Conservation (phyloP, 208 protist species). For the Crithidia bombi region DNA sequence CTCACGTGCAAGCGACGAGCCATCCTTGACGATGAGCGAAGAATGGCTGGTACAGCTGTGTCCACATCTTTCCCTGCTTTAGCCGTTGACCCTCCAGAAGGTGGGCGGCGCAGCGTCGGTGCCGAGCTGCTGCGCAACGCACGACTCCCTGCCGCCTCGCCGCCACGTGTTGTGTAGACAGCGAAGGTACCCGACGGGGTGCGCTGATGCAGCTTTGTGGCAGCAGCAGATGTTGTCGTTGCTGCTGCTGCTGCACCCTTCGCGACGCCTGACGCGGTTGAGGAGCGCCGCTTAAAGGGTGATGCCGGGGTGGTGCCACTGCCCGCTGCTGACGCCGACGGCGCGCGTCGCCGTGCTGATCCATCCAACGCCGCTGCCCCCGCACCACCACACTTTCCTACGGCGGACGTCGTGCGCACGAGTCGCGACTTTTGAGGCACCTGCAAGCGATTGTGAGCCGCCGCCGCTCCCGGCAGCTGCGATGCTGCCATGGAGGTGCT, state of each 20-base stretch:
- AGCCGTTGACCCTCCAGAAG: not conserved
- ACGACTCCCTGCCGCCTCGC: not conserved
- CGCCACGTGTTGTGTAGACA: slow-evolving; percentile 18
- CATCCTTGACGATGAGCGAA: not conserved
- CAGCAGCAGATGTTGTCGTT: not conserved
- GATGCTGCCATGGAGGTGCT: slow-evolving; percentile 29
- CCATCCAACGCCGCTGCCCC: not conserved
- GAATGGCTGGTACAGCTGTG: not conserved
- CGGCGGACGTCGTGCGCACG: slow-evolving; percentile 20
- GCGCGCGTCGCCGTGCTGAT: slow-evolving; percentile 11
- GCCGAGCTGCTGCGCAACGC: slow-evolving; percentile 12
- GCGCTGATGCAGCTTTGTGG: slow-evolving; percentile 2
- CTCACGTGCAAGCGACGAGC: not conserved
- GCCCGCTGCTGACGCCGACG: not conserved
- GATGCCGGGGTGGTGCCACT: not conserved
- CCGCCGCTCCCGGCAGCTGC: slow-evolving; percentile 25
- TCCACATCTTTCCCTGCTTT: not conserved
- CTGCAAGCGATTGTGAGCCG: slow-evolving; percentile 24
- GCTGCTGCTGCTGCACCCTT: not conserved
- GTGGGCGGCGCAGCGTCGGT: not conserved
- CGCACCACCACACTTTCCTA: no score
- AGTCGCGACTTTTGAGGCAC: slow-evolving; percentile 7
- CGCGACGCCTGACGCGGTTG: no score
- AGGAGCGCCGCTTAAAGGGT: slow-evolving; percentile 13
- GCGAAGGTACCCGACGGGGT: slow-evolving; percentile 5